Evolutionary conservation across 2,329 filamentous ascomycete species (phyloP), one percentile per base, ranked within the genome.

Genomic region (Colletotrichum costaricense): DNA sequence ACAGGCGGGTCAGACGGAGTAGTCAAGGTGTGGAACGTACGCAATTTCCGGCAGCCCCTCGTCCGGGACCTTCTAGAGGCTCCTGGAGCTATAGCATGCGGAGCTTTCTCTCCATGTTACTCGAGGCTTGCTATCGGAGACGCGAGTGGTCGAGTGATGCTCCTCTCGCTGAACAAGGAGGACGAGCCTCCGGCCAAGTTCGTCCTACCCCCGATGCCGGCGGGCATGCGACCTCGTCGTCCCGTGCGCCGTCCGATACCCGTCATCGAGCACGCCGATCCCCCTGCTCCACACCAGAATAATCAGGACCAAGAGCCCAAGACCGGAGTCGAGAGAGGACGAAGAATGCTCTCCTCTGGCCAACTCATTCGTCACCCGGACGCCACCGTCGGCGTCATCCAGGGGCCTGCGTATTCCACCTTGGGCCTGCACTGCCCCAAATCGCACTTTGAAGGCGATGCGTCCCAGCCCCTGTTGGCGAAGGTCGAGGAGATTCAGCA

Each of bases 1-100:
- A 92, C 90, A 0, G 91, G 90, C 1, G 89, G 89, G 0, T 92
- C 90, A 1, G 91, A 93, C 73, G 91, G 91, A 1, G 84, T 88
- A 0, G 84, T 93, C 19, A 92, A 90, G 73, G 89, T 90, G 2
- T 93, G 91, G 91, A 89, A 92, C 74, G 81, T 92, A 9, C 86
- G 88, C 11, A 83, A 83, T 57, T 77, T 63, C 63, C 80, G 75
- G 33, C 78, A 82, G 65, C 87, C 84, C 0, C 84, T 89, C 57
- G 83, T 92, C 5, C 85, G 88, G 26, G 84, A 88, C 63, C 80
- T 92, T 0, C 81, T 92, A 1, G 84, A 88, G 72, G 86, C 87
- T 1, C 84, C 88, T 0, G 90, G 86, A 0, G 88, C 90, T 0
- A 87, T 93, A 22, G 88, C 88, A 0, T 87, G 84, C 70, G 91